Base-by-base conservation (phyloP, 805 yeast genomes). In the Saccharomycopsis fodiens region DNA sequence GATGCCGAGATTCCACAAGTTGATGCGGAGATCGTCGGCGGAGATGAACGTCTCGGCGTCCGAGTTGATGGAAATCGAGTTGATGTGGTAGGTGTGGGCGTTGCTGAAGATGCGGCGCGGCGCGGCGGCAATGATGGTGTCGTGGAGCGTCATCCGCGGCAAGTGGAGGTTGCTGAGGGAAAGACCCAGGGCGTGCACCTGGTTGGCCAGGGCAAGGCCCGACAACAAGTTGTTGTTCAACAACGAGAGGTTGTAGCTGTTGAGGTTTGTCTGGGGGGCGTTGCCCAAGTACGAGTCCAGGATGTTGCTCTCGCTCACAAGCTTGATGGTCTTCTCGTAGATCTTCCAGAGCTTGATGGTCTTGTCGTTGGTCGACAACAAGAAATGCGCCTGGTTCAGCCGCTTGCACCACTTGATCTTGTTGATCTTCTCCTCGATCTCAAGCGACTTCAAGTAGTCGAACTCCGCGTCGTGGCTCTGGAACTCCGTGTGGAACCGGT, bases 391-490 rank as follows among this genome's bases (percentile, higher is more conserved):
- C 59, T 82, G 81, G 65, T 88, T 91, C 42, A 83, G 80, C 52
- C 94, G 79, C 56, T 76, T 79, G 59, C 95, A 76, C 99, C 99
- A 93, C 66, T 88, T 87, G 63, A 94, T 91, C 67, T 93, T 91
- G 69, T 93, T 93, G 65, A 93, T 94, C 64, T 91, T 91, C 68
- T 93, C 99, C 66, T 93, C 98, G 59, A 93, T 94, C 66, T 94
- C 98, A 54, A 93, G 71, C 20, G 95, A 84, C 67, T 94, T 93
- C 54, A 93, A 73, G 67, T 93, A 93, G 66, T 93, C 99, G 60
- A 93, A 93, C 65, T 93, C 98, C 7, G 97, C 97, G 65, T 93
- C 99, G 66, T 93, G 99, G 61, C 88, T 78, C 70, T 93, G 99
- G 66, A 93, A 93, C 64, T 93, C 99, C 17, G 97, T 93, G 59